A percentile compares a stretch with the other conserved stretches of the same genome.
Evolutionary conservation across 768 basidiomycete species (phyloP).

Genomic region (Leccinum fibrillosum): DNA sequence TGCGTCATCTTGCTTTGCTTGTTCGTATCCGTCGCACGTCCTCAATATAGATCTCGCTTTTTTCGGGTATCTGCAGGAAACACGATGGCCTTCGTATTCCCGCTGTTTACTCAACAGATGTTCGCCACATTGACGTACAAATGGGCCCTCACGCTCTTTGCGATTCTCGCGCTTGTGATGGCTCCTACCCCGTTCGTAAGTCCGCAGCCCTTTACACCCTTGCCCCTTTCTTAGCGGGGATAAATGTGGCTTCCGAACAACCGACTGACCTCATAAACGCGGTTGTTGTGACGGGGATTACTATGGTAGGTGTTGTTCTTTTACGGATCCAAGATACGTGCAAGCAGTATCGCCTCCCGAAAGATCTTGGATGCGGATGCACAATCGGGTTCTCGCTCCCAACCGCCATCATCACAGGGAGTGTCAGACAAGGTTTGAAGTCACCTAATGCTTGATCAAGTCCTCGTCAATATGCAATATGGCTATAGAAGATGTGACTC

Average conservation of each 20-base stretch:
- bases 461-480: not conserved
- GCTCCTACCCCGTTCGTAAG: constrained; percentile 43
- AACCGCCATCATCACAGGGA: not conserved
- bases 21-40: not conserved
- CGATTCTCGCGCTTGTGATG: constrained; percentile 38
- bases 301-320: constrained; percentile 25
- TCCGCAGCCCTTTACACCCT: not conserved
- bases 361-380: constrained; percentile 18
- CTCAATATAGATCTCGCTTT: not conserved
- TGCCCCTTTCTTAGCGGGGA: not conserved
- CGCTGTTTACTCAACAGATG: constrained; percentile 49
- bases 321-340: constrained; percentile 33
- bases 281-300: not conserved
- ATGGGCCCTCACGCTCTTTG: constrained; percentile 23
- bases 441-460: not conserved
- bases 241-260: not conserved
- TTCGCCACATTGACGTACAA: constrained; percentile 46
- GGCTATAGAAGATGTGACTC: not conserved
- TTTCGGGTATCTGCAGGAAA: constrained; percentile 29
- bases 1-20: constrained; percentile 15
- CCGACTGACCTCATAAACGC: not conserved
- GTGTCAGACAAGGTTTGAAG: constrained; percentile 14
- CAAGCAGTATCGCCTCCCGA: constrained; percentile 23
- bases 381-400: not conserved
- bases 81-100: constrained; percentile 41